Evolutionary conservation across 352 stramenopile genomes (phyloP), one percentile per base, ranked within the genome.

Genomic region (Globisporangium heterothallicum): DNA sequence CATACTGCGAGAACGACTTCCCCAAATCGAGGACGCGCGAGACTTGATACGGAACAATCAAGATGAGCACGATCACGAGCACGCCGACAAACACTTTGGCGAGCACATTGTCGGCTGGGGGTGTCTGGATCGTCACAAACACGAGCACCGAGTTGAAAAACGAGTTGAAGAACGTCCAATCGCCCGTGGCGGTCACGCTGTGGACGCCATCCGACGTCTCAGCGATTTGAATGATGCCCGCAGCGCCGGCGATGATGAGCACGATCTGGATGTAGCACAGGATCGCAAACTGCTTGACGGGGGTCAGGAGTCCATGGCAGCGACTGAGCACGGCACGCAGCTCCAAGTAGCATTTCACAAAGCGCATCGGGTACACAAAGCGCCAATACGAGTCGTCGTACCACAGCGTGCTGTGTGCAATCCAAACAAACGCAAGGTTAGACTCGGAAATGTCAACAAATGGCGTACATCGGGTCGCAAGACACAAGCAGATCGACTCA

Each of bases 141-240:
- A 88, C 81, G 53, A 94, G 79, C 7, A 94, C 74, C 19, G 83
- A 94, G 49, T 94, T 94, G 71, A 94, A 94, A 42, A 89, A 90
- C 21, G 83, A 69, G 53, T 92, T 92, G 66, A 94, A 94, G 48
- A 91, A 94, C 2, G 83, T 94, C 83, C 83, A 94, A 44, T 94
- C 81, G 34, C 82, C 82, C 4, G 70, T 59, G 24, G 85, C 69
- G 26, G 82, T 87, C 8, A 74, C 70, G 26, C 46, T 63, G 24
- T 66, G 34, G 53, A 68, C 38, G 6, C 59, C 70, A 53, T 87
- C 76, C 59, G 84, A 86, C 2, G 83, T 93, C 64, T 93, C 83
- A 12, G 83, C 79, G 38, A 93, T 83, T 53, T 94, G 83, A 50
- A 94, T 92, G 58, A 94, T 76, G 16, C 83, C 81, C 27, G 80